Conservation (phyloP, 2,329 filamentous ascomycete species). For the Fusarium protoensiforme region DNA sequence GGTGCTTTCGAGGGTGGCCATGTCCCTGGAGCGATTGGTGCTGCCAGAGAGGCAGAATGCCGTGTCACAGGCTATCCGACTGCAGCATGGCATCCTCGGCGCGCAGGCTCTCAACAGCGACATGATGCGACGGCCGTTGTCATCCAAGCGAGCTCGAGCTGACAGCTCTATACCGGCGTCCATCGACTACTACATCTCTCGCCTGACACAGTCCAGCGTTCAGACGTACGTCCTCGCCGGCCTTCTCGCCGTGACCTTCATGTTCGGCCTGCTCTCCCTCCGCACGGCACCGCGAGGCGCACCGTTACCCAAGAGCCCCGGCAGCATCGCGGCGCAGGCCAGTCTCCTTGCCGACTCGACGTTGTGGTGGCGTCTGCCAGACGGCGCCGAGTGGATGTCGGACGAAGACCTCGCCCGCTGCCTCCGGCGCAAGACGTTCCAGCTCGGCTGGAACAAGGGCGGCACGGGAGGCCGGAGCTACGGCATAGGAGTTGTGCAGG, state of each 20-base stretch:
- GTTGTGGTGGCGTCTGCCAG: conserved; percentile 42
- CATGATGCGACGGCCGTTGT: conserved; percentile 17
- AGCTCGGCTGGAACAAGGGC: conserved; percentile 38
- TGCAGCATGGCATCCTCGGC: conserved; percentile 41
- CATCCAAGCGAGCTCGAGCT: conserved; percentile 20
- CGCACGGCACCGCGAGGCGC: conserved; percentile 35
- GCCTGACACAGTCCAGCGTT: conserved; percentile 33
- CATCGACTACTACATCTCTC: conserved; percentile 35
- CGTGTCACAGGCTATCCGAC: conserved; percentile 35
- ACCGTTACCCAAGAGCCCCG: conserved; percentile 40
- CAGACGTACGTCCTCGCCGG: conserved; percentile 39
- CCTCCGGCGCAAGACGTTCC: conserved; percentile 42
- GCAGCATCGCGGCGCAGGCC: conserved; percentile 44
- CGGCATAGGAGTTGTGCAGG: conserved; percentile 43
- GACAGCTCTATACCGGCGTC: conserved; percentile 24
- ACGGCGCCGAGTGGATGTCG: conserved; percentile 43
- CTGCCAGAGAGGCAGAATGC: conserved; percentile 35
- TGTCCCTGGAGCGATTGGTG: conserved; percentile 35
- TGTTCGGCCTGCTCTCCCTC: conserved; percentile 37
- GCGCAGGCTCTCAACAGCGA: conserved; percentile 41
- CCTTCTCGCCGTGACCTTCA: conserved; percentile 33
- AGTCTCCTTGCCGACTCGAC: conserved; percentile 45
- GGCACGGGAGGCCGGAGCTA: conserved; percentile 31
- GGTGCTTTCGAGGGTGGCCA: conserved; percentile 37
- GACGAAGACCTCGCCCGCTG: conserved; percentile 39